Conservation (phyloP, 2,329 filamentous ascomycete species). For the Raffaelea ambrosiae region DNA sequence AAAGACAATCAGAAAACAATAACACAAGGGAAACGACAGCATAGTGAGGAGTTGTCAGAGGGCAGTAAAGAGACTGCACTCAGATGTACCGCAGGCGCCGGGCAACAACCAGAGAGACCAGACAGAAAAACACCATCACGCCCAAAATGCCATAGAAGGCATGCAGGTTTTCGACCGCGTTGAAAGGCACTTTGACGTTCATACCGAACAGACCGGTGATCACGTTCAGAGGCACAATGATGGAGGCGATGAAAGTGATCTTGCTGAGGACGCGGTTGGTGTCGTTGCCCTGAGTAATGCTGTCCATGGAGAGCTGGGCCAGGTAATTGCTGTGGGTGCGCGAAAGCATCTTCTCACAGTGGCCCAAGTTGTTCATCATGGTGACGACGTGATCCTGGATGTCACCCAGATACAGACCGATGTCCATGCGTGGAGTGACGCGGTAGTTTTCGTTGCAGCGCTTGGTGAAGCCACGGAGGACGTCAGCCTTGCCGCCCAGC, state of each 20-base stretch:
- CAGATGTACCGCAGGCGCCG: conserved; percentile 37
- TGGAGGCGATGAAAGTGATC: conserved; percentile 87
- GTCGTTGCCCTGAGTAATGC: conserved; percentile 76
- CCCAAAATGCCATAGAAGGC: conserved; percentile 44
- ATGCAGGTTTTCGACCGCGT: conserved; percentile 38
- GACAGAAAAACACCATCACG: conserved; percentile 44
- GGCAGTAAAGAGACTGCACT: too few relatives aligned
- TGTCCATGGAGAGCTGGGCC: conserved; percentile 87
- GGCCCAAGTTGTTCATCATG: conserved; percentile 92
- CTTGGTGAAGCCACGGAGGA: conserved; percentile 95
- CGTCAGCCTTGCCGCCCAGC: conserved; percentile 94
- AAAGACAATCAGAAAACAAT: neutral
- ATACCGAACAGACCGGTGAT: conserved; percentile 83
- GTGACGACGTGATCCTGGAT: conserved; percentile 99
- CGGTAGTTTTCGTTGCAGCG: conserved; percentile 97
- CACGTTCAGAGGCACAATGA: conserved; percentile 92
- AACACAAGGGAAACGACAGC: neutral
- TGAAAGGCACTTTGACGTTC: conserved; percentile 71
- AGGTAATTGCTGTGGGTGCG: conserved; percentile 94
- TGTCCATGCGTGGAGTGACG: conserved; percentile 90
- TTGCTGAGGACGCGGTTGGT: conserved; percentile 89
- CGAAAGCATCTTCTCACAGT: conserved; percentile 96
- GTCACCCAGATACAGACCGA: conserved; percentile 91
- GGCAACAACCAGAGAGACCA: conserved; percentile 36
- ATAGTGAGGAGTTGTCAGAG: neutral